Evolutionary conservation across 371 early-diverging fungal species (phyloP), one percentile per base, ranked within the genome.

Genomic region (Zopfochytrium polystomum): DNA sequence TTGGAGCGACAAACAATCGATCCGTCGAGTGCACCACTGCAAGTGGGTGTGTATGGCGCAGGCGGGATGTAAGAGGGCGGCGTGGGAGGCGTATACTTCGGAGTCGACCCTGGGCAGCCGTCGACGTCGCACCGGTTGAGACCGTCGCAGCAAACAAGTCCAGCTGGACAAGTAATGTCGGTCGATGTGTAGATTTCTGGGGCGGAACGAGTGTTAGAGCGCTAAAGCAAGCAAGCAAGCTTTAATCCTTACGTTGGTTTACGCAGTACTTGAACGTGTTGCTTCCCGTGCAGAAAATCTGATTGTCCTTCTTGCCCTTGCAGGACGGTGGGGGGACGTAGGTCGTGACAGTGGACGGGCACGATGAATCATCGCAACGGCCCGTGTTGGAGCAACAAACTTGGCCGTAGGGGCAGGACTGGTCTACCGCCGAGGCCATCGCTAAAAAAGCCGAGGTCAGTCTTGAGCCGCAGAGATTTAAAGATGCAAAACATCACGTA

Each of bases 191-290:
- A 38, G 18, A 38, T 38, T 38, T 38, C 38, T 38, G 18, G 7
- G 7, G 38, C 7, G 18, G 7, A 11, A 38, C 38, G 38, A 11
- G 11, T 38, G 38, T 7, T 38, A 11, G 18, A 18, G 7, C 7
- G n/a, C n/a, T n/a, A n/a, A n/a, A n/a, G n/a, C n/a, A n/a, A n/a
- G n/a, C n/a, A n/a, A n/a, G n/a, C n/a, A n/a, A n/a, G n/a, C n/a
- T n/a, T n/a, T n/a, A n/a, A n/a, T n/a, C n/a, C 38, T 38, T 18
- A 38, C 38, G 38, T 46, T 63, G 57, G 45, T 58, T 52, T 2
- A 53, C 7, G 30, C 59, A 58, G 59, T 52, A 58, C 25, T 52
- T 52, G 55, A 65, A 65, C 1, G 65, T 59, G 48, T 52, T 53
- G 9, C n/a, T 3, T 3, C 47, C 52, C n/a, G 45, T 56, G 45